These are phyloP conservation scores for Hypocreales sp. DNA, from an alignment of 2,329 filamentous ascomycete species.

Conservation along the genomic window DNA sequence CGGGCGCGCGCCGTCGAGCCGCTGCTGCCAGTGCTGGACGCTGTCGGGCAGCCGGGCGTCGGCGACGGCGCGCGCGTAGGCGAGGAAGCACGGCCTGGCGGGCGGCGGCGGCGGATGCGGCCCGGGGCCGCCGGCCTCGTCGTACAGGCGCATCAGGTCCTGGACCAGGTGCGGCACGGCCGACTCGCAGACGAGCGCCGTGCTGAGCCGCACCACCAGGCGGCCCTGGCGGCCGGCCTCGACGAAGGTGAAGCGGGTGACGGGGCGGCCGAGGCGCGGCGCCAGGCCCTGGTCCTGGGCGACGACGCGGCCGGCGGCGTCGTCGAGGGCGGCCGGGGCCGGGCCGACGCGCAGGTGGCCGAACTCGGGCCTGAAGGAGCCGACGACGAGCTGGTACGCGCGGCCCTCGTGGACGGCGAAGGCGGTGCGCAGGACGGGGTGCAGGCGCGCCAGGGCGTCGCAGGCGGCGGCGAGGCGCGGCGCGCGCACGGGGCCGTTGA, in stretches of 20 bases:
- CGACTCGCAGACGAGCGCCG: constrained; percentile 31
- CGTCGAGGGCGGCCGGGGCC: constrained; percentile 21
- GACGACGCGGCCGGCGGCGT: constrained; percentile 23
- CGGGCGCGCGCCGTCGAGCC: constrained; percentile 29
- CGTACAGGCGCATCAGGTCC: constrained; percentile 32
- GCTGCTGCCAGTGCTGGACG: constrained; percentile 26
- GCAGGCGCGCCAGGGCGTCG: constrained; percentile 24
- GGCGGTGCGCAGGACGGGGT: constrained; percentile 37
- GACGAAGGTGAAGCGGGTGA: constrained; percentile 34
- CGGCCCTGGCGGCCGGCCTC: constrained; percentile 31
- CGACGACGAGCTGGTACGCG: constrained; percentile 32
- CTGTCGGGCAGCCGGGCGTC: constrained; percentile 20
- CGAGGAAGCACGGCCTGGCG: constrained; percentile 27
- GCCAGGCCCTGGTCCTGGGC: constrained; percentile 23
- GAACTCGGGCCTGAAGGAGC: constrained; percentile 26
- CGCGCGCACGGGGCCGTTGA: constrained; percentile 25
- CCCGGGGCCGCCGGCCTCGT: no score
- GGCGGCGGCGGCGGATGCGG: no score
- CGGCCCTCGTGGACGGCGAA: constrained; percentile 31
- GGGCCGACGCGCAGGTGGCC: constrained; percentile 24
- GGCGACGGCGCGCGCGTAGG: constrained; percentile 27
- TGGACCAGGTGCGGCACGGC: constrained; percentile 29
- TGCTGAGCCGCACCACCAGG: constrained; percentile 30
- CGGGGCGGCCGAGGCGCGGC: constrained; percentile 24
- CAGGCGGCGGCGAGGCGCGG: constrained; percentile 31